Evolutionary conservation across 805 yeast species (phyloP), one percentile per base, ranked within the genome.

Genomic region (Pichia phayaonensis): DNA sequence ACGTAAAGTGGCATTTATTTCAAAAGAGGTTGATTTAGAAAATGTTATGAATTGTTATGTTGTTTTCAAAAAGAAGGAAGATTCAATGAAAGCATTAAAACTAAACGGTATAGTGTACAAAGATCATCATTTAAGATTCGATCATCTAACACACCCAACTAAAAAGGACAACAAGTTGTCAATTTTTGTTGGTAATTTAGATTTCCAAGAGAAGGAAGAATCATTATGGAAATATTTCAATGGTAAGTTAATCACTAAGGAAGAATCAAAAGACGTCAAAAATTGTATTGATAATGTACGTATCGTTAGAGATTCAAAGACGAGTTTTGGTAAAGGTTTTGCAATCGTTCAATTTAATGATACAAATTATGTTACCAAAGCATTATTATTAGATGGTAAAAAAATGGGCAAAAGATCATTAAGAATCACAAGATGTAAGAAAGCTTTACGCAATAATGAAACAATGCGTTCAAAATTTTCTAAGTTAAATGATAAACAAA

Each of bases 301-400:
- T 66, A 77, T 94, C 44, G 79, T 94, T 34, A 81, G 99, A 64
- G 99, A 94, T 65, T 71, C 95, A 18, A 88, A 88, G 70, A 92
- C 97, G 22, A 92, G 94, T 61, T 74, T 92, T 52, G 99, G 99
- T 56, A 94, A 94, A 70, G 99, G 99, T 7, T 90, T 94, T 71
- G 99, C 96, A 7, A 87, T 90, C 64, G 90, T 94, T 36, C 98
- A 92, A 67, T 94, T 90, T 72, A 77, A 74, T 54, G 92, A 86
- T 61, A 59, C 77, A 1, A 69, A 83, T 49, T 73, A 83, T 41
- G 96, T 94, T 11, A 81, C 83, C 55, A 86, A 87, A 63, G 97
- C 97, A 0, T 68, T 94, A 48, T 68, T 89, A 52, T 70, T 88
- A 54, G 79, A 90, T 65, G 92, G 80, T 44, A 83, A 86, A 69